Evolutionary conservation across 148 eudicot genomes (phyloP).

Genomic region (Amaranthus palmeri): DNA sequence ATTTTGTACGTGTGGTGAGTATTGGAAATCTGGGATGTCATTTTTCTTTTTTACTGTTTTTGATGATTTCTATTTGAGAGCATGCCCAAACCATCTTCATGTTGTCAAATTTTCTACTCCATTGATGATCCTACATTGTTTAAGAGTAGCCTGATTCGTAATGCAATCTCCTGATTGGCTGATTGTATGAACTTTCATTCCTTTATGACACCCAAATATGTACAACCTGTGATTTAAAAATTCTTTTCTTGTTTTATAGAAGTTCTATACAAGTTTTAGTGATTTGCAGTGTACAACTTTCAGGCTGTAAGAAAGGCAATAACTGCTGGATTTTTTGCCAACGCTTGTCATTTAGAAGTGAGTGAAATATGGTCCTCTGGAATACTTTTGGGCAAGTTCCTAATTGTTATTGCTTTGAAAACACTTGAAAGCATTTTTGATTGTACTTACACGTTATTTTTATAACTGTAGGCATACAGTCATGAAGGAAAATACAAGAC

Average conservation of each 20-base stretch:
- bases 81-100: background rate
- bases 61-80: background rate
- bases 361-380: slow-evolving; percentile 23
- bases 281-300: slow-evolving; percentile 11
- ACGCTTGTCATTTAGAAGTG: slow-evolving; percentile 88
- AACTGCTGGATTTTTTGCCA: slow-evolving; percentile 89
- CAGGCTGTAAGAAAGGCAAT: slow-evolving; percentile 91
- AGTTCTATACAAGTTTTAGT: background rate
- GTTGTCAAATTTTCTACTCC: background rate
- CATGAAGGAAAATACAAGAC: slow-evolving; percentile 95
- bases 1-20: background rate
- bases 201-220: background rate
- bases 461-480: slow-evolving; percentile 57
- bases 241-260: background rate
- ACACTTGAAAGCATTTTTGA: background rate
- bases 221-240: background rate
- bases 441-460: slow-evolving; percentile 11
- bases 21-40: background rate
- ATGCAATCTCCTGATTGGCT: background rate
- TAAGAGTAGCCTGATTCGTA: background rate
- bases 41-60: background rate
- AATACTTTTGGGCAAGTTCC: background rate
- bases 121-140: background rate
- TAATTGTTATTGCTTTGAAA: background rate
- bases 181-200: background rate